Evolutionary conservation across 1,284 basidiomycete genomes (phyloP).

Genomic region (Ceratobasidium papillatum): DNA sequence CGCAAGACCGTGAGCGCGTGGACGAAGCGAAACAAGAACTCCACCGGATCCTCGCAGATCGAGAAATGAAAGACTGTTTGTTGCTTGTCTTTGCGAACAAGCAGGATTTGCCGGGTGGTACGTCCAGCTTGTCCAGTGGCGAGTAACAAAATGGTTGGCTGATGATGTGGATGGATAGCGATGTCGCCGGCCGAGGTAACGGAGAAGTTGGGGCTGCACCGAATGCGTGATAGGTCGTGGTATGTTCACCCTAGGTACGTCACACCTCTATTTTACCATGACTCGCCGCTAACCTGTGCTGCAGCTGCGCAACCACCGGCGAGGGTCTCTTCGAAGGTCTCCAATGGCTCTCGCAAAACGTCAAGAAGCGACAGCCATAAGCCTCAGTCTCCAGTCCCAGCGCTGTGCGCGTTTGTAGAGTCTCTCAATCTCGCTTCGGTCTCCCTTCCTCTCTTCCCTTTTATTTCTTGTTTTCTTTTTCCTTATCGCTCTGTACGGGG

Average conservation of each 20-base stretch:
- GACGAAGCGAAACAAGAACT: slow-evolving; percentile 97
- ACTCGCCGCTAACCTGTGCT: slow-evolving; percentile 40
- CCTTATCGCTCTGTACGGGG: slow-evolving; percentile 4
- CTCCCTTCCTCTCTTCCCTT: background rate
- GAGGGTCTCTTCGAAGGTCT: slow-evolving; percentile 95
- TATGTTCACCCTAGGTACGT: slow-evolving; percentile 96
- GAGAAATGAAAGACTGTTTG: slow-evolving; percentile 98
- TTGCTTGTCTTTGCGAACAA: slow-evolving; percentile 99
- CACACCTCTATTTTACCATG: background rate
- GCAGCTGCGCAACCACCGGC: slow-evolving; percentile 92
- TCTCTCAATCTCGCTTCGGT: background rate
- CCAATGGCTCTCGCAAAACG: slow-evolving; percentile 96
- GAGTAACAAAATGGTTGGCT: background rate
- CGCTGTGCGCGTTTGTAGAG: slow-evolving; percentile 31
- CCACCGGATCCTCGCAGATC: slow-evolving; percentile 94
- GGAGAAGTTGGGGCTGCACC: slow-evolving; percentile 93
- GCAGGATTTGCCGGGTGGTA: slow-evolving; percentile 97
- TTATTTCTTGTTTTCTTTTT: background rate
- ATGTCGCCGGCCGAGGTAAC: slow-evolving; percentile 99
- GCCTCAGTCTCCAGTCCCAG: background rate
- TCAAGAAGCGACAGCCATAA: slow-evolving; percentile 81
- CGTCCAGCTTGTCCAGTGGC: slow-evolving; percentile 48
- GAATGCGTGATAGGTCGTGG: slow-evolving; percentile 98
- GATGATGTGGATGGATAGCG: slow-evolving; percentile 62
- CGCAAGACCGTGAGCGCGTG: slow-evolving; percentile 89